These are phyloP conservation scores for Iris macrosiphon DNA, from an alignment of 106 monocot species.

Conservation along the genomic window DNA sequence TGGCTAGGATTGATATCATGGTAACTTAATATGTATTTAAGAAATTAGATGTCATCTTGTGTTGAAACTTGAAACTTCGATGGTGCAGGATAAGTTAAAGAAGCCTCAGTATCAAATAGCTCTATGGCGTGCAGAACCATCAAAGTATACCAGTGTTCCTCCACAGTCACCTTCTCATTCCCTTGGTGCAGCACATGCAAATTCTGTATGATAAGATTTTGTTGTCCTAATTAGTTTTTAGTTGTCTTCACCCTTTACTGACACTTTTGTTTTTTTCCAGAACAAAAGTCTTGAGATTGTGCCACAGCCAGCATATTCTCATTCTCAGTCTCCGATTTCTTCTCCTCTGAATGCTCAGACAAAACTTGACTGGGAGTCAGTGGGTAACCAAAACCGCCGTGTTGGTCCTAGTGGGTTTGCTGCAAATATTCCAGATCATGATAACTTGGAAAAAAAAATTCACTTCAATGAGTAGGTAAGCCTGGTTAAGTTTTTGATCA, in stretches of 20 bases:
- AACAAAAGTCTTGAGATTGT: constrained; percentile 78
- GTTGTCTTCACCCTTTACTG: not conserved
- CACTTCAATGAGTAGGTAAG: constrained; percentile 19
- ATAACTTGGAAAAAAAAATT: constrained; percentile 8
- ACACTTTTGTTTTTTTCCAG: constrained; percentile 35
- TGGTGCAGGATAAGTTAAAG: constrained; percentile 81
- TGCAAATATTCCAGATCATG: constrained; percentile 5
- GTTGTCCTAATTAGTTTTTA: not conserved
- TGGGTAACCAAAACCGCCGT: constrained; percentile 8
- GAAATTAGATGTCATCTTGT: constrained; percentile 14
- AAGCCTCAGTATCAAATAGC: constrained; percentile 87
- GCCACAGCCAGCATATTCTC: constrained; percentile 63
- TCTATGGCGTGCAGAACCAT: constrained; percentile 56
- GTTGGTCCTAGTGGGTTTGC: constrained; percentile 11
- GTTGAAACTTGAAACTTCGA: constrained; percentile 12
- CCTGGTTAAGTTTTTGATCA: too few species aligned
- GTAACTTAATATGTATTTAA: not conserved
- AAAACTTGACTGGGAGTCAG: constrained; percentile 16
- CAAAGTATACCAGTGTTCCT: constrained; percentile 40
- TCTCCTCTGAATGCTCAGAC: constrained; percentile 15
- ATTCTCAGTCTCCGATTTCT: constrained; percentile 22
- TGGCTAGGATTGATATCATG: too few species aligned
- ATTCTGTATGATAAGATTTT: constrained; percentile 34
- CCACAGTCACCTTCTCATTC: constrained; percentile 63
- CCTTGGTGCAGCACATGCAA: constrained; percentile 27